Evolutionary conservation across 257 asterid genomes (phyloP), one percentile per base, ranked within the genome.

Genomic region (Scutellaria minor): DNA sequence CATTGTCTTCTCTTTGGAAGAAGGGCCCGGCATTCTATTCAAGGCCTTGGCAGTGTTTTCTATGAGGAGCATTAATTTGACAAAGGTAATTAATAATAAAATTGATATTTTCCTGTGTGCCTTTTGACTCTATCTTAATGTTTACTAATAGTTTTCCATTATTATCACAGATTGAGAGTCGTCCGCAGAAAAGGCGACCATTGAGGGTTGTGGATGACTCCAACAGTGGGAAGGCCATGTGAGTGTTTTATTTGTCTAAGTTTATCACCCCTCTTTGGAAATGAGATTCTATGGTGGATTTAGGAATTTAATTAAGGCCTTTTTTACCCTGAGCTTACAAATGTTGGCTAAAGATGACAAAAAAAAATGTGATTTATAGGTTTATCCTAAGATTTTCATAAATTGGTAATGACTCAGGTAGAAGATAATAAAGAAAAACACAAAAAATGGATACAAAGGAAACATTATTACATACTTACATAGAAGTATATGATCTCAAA

Each of bases 11-110:
- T 85, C 87, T 77, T 84, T 92, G 81, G 98, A 87, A 76, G 98
- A 92, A 84, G 99, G 99, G 50, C 97, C 99, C 12, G 98, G 99
- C 52, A 83, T 90, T 77, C 90, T 95, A 58, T 95, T 95, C 87
- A 90, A 95, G 87, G 99, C 99, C 64, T 83, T 95, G 61, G 92
- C 96, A 2, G 98, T 86, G 65, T 95, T 95, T 87, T 83, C 96
- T 57, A 78, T 95, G 82, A 82, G 99, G 79, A 89, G 61, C 74
- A 92, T 95, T 74, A 88, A 86, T 81, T 83, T 95, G 70, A 82
- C 93, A 0, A 92, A 95, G 99, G 99, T 90, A 80, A 83, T 48
- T 75, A 31, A 31, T 31, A 31, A 31, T 24, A 5, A 12, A 18
- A 58, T 35, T 22, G 70, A 48, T 62, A 53, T 15, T 71, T 67